Evolutionary conservation across 1,139 yeast genomes (phyloP).

Genomic region (Scheffersomyces titani): DNA sequence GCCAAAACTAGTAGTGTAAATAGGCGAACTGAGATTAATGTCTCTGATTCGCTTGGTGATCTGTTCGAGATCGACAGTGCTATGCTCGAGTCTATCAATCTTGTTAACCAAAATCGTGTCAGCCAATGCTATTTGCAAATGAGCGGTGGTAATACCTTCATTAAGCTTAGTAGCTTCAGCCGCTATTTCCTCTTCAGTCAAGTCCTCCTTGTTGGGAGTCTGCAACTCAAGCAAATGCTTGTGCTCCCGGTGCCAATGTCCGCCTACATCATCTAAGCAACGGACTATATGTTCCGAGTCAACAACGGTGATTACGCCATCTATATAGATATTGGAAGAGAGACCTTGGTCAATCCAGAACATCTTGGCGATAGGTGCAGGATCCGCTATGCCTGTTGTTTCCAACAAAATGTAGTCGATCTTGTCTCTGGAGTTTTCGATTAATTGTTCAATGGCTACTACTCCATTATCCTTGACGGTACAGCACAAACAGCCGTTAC

Average conservation of each 20-base stretch:
- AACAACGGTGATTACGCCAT: slow-evolving; percentile 90
- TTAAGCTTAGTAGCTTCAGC: slow-evolving; percentile 28
- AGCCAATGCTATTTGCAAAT: slow-evolving; percentile 86
- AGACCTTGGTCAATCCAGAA: slow-evolving; percentile 95
- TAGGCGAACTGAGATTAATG: slow-evolving; percentile 71
- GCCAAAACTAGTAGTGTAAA: slow-evolving; percentile 70
- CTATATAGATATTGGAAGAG: slow-evolving; percentile 80
- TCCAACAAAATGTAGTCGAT: slow-evolving; percentile 90
- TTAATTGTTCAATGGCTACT: slow-evolving; percentile 85
- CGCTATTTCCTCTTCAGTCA: slow-evolving; percentile 35
- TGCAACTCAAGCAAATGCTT: slow-evolving; percentile 27
- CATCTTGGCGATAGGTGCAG: slow-evolving; percentile 95
- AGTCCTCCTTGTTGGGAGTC: slow-evolving; percentile 19
- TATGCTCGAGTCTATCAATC: slow-evolving; percentile 49
- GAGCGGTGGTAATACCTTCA: slow-evolving; percentile 77
- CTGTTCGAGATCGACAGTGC: slow-evolving; percentile 16
- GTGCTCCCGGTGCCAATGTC: slow-evolving; percentile 57
- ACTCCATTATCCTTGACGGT: slow-evolving; percentile 95
- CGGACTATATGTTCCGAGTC: slow-evolving; percentile 71
- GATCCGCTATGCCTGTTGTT: slow-evolving; percentile 98
- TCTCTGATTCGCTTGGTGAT: slow-evolving; percentile 43
- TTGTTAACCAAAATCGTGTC: slow-evolving; percentile 81
- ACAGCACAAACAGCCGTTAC: slow-evolving; percentile 96
- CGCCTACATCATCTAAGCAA: slow-evolving; percentile 72
- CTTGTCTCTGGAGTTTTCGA: slow-evolving; percentile 66